Evolutionary conservation across 2,329 filamentous ascomycete species (phyloP).

Genomic region (Exophiala dermatitidis): DNA sequence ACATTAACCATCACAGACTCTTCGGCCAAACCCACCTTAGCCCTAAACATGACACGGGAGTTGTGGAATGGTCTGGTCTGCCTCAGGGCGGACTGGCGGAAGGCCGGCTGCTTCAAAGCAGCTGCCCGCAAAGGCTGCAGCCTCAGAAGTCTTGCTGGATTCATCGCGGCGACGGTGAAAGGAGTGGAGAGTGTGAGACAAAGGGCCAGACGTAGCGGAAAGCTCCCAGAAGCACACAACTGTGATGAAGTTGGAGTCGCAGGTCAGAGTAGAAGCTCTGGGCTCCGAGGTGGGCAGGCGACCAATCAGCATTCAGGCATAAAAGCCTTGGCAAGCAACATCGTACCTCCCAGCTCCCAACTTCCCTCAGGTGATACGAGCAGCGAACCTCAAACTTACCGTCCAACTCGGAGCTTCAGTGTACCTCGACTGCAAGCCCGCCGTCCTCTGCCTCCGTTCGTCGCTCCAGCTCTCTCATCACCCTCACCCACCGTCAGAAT

Average conservation of each 20-base stretch:
- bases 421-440: not conserved
- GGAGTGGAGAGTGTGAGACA: constrained; percentile 22
- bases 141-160: constrained; percentile 22
- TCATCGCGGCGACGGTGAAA: constrained; percentile 15
- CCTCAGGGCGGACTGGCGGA: constrained; percentile 24
- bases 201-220: constrained; percentile 1
- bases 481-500: constrained; percentile 55
- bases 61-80: constrained; percentile 25
- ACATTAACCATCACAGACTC: too few species aligned
- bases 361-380: constrained; percentile 19
- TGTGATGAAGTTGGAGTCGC: constrained; percentile 11
- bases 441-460: constrained; percentile 23
- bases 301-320: constrained; percentile 15
- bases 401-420: constrained; percentile 6
- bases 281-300: constrained; percentile 1
- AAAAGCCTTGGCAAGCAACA: constrained; percentile 8
- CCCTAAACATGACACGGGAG: constrained; percentile 19
- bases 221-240: not conserved
- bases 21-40: constrained; percentile 20
- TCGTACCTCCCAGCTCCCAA: constrained; percentile 9
- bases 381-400: not conserved
- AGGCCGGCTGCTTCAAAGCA: constrained; percentile 20
- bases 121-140: constrained; percentile 26
- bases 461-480: constrained; percentile 31
- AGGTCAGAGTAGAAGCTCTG: constrained; percentile 9